A percentile compares a stretch with the other conserved stretches of the same genome.
Conservation (phyloP, 2,329 filamentous ascomycete species). For the Cladophialophora carrionii region DNA sequence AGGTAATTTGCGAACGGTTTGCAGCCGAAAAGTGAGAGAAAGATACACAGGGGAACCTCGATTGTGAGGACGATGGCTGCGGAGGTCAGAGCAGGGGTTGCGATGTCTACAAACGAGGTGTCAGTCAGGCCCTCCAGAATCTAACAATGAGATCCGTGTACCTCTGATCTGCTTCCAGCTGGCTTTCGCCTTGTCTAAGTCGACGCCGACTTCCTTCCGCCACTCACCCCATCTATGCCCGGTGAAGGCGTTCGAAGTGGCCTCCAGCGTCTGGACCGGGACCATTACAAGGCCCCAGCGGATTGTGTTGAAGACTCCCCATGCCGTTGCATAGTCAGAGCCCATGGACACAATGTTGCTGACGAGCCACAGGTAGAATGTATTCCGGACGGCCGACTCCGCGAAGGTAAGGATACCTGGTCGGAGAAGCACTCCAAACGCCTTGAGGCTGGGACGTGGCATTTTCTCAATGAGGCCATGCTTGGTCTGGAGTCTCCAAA, state of each 20-base stretch:
- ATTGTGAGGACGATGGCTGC: conserved; percentile 58
- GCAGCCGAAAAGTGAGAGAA: conserved; percentile 64
- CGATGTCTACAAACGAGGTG: conserved; percentile 46
- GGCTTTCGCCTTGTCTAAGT: conserved; percentile 41
- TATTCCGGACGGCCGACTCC: conserved; percentile 69
- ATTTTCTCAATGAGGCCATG: conserved; percentile 25
- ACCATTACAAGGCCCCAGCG: conserved; percentile 76
- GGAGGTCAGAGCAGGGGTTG: conserved; percentile 59
- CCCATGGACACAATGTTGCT: conserved; percentile 66
- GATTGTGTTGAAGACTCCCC: conserved; percentile 74
- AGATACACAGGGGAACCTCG: conserved; percentile 66
- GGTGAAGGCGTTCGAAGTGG: conserved; percentile 66
- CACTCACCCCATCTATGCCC: conserved; percentile 67
- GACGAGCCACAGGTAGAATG: conserved; percentile 72
- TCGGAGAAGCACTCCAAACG: conserved; percentile 56
- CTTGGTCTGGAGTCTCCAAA: conserved; percentile 21
- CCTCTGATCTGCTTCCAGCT: conserved; percentile 41
- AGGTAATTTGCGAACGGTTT: conserved; percentile 66
- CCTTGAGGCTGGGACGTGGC: conserved; percentile 46
- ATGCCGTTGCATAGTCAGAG: conserved; percentile 68
- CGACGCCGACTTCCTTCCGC: conserved; percentile 44
- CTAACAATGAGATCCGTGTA: neutral
- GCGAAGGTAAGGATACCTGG: conserved; percentile 64
- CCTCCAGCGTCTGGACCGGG: conserved; percentile 68
- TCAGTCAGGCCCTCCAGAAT: neutral